phyloP scores from a whole-genome alignment of 306 rosid species.

The Lathyrus aphaca region DNA sequence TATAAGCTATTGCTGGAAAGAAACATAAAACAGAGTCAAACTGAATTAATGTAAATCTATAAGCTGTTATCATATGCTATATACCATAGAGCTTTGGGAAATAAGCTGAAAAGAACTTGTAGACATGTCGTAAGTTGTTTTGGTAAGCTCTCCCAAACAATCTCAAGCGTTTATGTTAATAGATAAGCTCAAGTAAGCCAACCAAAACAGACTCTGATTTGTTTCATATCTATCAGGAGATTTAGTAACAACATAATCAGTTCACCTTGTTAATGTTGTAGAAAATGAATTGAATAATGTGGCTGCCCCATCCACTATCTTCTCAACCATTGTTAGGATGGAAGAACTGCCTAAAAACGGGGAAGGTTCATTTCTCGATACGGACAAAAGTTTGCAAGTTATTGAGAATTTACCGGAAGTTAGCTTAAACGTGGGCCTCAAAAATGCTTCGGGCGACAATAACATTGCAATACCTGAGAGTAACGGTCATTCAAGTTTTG shows the following conservation, averaged over 20 bases:
- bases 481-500: conserved; percentile 42
- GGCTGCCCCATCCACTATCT: conserved; percentile 33
- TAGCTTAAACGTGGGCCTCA: conserved; percentile 41
- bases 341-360: conserved; percentile 24
- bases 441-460: conserved; percentile 35
- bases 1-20: not conserved
- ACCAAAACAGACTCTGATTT: not conserved
- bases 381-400: conserved; percentile 31
- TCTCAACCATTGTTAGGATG: conserved; percentile 24
- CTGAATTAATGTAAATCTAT: not conserved
- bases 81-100: not conserved
- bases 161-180: not conserved
- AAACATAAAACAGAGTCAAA: not conserved
- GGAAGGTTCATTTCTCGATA: conserved; percentile 42
- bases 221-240: conserved; percentile 29
- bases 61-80: not conserved
- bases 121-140: not conserved
- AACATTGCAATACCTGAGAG: conserved; percentile 30
- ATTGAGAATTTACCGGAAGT: conserved; percentile 31
- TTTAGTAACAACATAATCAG: conserved; percentile 29
- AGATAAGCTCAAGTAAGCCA: not conserved
- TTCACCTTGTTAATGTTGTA: conserved; percentile 35
- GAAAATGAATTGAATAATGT: conserved; percentile 41
- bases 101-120: not conserved
- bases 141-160: not conserved